Conservation (phyloP, 179 eudicot genomes). For the Beta lomatogona region DNA sequence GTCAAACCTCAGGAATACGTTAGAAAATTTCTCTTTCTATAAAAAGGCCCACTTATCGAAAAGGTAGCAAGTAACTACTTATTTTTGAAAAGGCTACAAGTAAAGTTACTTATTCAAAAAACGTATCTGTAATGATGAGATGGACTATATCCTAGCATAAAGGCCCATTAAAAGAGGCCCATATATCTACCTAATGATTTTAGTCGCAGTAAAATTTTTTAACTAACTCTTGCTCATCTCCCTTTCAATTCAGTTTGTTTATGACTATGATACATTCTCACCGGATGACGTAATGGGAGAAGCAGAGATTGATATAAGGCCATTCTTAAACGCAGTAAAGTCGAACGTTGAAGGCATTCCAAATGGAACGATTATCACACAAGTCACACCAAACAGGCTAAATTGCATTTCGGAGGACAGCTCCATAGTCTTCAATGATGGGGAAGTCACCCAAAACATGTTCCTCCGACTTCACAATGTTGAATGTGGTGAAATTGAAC, state of each 20-base stretch:
- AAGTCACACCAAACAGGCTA: constrained; percentile 23
- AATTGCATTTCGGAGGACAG: constrained; percentile 41
- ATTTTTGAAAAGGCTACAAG: too few species aligned
- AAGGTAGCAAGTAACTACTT: too few species aligned
- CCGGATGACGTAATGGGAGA: constrained; percentile 3
- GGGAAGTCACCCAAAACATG: constrained; percentile 33
- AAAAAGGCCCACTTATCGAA: too few species aligned
- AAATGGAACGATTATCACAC: constrained; percentile 27
- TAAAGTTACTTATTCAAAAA: too few species aligned
- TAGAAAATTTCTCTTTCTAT: too few species aligned
- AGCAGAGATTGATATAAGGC: constrained; percentile 32
- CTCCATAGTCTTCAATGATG: constrained; percentile 21
- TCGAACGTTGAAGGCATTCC: constrained; percentile 24
- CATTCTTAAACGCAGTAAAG: constrained; percentile 29
- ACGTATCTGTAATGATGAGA: too few species aligned
- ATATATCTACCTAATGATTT: not conserved
- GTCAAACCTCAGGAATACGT: too few species aligned
- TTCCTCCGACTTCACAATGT: constrained; percentile 36
- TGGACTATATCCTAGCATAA: too few species aligned
- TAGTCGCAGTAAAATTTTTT: not conserved
- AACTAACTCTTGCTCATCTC: not conserved
- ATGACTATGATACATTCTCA: constrained; percentile 36
- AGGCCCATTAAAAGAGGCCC: too few species aligned
- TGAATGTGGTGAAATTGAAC: constrained; percentile 36
- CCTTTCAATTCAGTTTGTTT: constrained; percentile 25